Evolutionary conservation across 495 filamentous ascomycete genomes (phyloP).

Genomic region (Podospora appendiculata): DNA sequence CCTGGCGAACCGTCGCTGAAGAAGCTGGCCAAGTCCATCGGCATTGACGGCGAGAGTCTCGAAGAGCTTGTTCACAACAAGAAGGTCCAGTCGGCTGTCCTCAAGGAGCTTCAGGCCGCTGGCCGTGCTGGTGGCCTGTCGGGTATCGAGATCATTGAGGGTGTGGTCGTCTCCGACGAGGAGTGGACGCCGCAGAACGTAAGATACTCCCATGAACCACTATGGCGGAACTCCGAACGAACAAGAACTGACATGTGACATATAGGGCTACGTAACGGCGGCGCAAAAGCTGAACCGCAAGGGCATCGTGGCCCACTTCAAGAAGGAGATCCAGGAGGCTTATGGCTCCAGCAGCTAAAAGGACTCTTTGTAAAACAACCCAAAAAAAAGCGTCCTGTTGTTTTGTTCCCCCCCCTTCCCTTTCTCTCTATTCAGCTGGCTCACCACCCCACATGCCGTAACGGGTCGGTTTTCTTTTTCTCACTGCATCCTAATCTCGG

Average conservation of each 20-base stretch:
- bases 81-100: constrained; percentile 69
- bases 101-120: constrained; percentile 70
- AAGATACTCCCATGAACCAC: constrained; percentile 31
- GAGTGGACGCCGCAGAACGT: constrained; percentile 98
- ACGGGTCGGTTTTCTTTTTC: no score
- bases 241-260: constrained; percentile 16
- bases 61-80: constrained; percentile 79
- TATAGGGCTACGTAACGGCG: constrained; percentile 58
- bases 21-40: constrained; percentile 68
- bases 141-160: constrained; percentile 87
- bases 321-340: constrained; percentile 55
- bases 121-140: constrained; percentile 70
- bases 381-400: no score
- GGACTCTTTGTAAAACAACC: no score
- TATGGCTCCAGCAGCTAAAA: constrained; percentile 30
- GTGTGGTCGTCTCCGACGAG: constrained; percentile 87
- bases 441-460: no score
- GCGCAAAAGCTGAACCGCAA: constrained; percentile 74
- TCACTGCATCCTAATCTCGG: no score
- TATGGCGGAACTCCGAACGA: background rate
- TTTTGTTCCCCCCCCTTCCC: no score
- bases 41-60: constrained; percentile 59
- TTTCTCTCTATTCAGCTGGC: no score
- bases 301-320: constrained; percentile 56
- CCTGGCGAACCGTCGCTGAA: constrained; percentile 78